Base-by-base conservation (phyloP, 805 yeast species). In the Ogataea glucozyma region DNA sequence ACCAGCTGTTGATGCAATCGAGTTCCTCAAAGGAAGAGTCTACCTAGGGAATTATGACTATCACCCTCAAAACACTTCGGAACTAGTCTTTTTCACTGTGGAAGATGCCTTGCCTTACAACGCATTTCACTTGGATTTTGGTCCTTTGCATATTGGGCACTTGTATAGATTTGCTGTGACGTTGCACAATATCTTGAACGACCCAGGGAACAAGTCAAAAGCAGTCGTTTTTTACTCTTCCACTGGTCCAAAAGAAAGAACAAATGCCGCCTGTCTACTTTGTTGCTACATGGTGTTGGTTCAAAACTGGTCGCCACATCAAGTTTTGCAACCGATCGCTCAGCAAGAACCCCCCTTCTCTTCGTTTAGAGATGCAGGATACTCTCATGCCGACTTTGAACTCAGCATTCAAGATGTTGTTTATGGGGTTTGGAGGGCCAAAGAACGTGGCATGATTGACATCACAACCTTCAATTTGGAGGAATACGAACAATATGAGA, bases 251-350 rank as follows among this genome's bases (percentile, higher is more conserved):
- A 81, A 84, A 48, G 83, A 83, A 51, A 69, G 99, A 56, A 82
- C 97, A 6, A 93, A 93, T 59, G 95, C 98, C 13, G 97, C 98
- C 4, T 89, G 98, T 64, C 71, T 93, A 49, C 71, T 93, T 39
- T 88, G 96, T 51, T 88, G 97, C 58, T 93, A 93, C 66, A 89
- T 93, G 97, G 77, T 93, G 1, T 67, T 93, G 41, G 91, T 93
- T 13, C 99, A 93, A 62, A 83, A 88, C 11, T 93, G 99, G 99
- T 88, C 97, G 1, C 99, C 99, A 0, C 99, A 93, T 65, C 93
- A 93, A 64, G 99, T 90, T 0, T 67, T 93, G 50, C 97, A 95
- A 47, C 99, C 99, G 1, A 78, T 93, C 41, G 80, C 93, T 1
- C 98, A 93, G 64, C 79, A 83, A 5, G 89, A 85, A 38, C 96